phyloP scores from a whole-genome alignment of 768 basidiomycete species.

The Boletus barrowsii region DNA sequence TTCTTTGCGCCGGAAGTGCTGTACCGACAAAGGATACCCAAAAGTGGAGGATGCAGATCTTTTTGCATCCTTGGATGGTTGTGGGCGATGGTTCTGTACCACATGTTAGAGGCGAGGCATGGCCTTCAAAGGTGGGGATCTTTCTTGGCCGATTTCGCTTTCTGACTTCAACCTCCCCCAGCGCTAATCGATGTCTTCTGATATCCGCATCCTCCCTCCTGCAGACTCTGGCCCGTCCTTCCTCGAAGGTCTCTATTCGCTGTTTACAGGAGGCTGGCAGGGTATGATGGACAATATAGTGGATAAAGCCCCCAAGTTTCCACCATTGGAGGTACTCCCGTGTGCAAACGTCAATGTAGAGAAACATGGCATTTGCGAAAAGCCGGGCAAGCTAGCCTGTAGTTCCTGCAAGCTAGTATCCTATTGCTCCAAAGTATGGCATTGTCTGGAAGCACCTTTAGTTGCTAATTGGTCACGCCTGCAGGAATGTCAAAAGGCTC shows the following conservation, averaged over 20 bases:
- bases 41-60: conserved; percentile 18
- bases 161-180: not conserved
- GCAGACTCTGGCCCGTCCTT: conserved; percentile 10
- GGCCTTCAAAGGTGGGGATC: not conserved
- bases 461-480: not conserved
- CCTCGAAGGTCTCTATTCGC: conserved; percentile 6
- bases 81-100: conserved; percentile 2
- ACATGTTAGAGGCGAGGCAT: conserved; percentile 19
- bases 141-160: not conserved
- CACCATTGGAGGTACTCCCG: conserved; percentile 29
- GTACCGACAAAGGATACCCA: conserved; percentile 5
- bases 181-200: conserved; percentile 5
- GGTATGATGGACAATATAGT: conserved; percentile 6
- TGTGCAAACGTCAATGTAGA: conserved; percentile 35
- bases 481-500: conserved; percentile 41
- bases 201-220: conserved; percentile 19
- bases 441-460: not conserved
- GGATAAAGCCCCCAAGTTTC: conserved; percentile 17
- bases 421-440: conserved; percentile 40
- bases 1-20: not conserved
- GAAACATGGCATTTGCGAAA: conserved; percentile 25
- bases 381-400: conserved; percentile 30
- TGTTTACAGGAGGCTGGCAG: conserved; percentile 12
- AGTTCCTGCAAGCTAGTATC: conserved; percentile 38
- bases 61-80: not conserved